phyloP scores from a whole-genome alignment of 345 rosid genomes.

The Crucihimalaya himalaica region DNA sequence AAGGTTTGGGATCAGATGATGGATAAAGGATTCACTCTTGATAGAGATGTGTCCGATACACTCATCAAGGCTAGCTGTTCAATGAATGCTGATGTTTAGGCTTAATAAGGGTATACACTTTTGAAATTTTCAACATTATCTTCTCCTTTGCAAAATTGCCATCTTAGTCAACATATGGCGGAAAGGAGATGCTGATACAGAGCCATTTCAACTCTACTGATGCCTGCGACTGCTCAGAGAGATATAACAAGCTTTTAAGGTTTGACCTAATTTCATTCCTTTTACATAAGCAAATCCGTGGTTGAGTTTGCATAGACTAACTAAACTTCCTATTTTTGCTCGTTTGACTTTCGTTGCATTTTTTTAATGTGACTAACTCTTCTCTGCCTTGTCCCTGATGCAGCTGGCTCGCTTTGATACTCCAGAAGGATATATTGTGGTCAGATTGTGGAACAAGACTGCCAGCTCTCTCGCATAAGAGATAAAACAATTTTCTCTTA shows the following conservation, averaged over 20 bases:
- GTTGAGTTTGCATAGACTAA: constrained; percentile 21
- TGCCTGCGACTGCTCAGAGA: constrained; percentile 29
- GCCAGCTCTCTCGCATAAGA: constrained; percentile 2
- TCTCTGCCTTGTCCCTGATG: constrained; percentile 7
- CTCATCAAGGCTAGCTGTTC: constrained; percentile 50
- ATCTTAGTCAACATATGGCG: constrained; percentile 15
- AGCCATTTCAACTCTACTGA: constrained; percentile 9
- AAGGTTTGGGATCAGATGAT: constrained; percentile 96
- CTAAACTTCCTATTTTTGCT: neutral
- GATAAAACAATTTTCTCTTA: constrained; percentile 4
- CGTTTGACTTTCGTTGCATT: neutral
- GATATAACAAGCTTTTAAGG: constrained; percentile 37
- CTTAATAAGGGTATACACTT: constrained; percentile 3
- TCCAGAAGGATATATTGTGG: constrained; percentile 18
- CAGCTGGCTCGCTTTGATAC: neutral
- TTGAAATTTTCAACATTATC: neutral
- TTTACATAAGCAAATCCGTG: neutral
- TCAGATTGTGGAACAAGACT: constrained; percentile 11
- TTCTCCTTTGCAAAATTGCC: constrained; percentile 20
- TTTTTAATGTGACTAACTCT: constrained; percentile 2
- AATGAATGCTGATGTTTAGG: constrained; percentile 30
- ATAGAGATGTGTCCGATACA: constrained; percentile 65
- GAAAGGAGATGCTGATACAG: constrained; percentile 17
- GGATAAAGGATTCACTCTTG: constrained; percentile 96
- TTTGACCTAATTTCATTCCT: constrained; percentile 36